Evolutionary conservation across 768 basidiomycete species (phyloP).

Genomic region (Roridomyces roridus): DNA sequence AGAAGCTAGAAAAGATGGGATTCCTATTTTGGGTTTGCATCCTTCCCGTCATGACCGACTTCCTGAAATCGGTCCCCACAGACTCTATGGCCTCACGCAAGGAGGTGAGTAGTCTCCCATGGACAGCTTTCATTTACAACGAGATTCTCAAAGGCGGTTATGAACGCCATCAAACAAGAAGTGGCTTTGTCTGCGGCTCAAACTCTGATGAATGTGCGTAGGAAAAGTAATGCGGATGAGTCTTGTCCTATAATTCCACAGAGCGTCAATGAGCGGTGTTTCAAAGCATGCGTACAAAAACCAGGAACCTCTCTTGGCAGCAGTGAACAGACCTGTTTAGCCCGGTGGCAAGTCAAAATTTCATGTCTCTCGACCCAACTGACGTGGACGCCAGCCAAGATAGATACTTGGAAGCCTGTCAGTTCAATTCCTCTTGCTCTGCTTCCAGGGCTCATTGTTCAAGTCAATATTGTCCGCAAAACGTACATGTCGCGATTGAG

Average conservation of each 20-base stretch:
- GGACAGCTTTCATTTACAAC: too few relatives aligned
- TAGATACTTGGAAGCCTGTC: slow-evolving; percentile 86
- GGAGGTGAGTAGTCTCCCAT: too few relatives aligned
- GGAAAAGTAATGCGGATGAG: too few relatives aligned
- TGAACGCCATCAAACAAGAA: slow-evolving; percentile 72
- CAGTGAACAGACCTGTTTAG: slow-evolving; percentile 66
- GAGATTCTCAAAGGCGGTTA: too few relatives aligned
- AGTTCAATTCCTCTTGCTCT: slow-evolving; percentile 35
- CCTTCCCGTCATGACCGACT: slow-evolving; percentile 55
- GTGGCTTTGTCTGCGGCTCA: slow-evolving; percentile 78
- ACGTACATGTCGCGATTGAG: slow-evolving; percentile 67
- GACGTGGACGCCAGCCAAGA: slow-evolving; percentile 62
- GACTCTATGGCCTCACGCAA: too few relatives aligned
- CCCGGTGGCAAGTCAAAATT: slow-evolving; percentile 61
- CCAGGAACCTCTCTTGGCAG: slow-evolving; percentile 71
- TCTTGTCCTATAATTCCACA: slow-evolving; percentile 43
- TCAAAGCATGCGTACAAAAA: slow-evolving; percentile 76
- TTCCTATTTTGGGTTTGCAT: neutral
- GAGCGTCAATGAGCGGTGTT: slow-evolving; percentile 86
- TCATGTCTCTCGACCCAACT: too few relatives aligned
- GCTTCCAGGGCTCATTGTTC: neutral
- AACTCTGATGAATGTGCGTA: slow-evolving; percentile 84
- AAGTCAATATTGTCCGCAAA: slow-evolving; percentile 81
- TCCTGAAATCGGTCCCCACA: slow-evolving; percentile 53
- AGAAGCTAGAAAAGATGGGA: neutral